These are phyloP conservation scores for Hymenochaete sp. DNA, from an alignment of 1,284 basidiomycete genomes.

Conservation along the genomic window DNA sequence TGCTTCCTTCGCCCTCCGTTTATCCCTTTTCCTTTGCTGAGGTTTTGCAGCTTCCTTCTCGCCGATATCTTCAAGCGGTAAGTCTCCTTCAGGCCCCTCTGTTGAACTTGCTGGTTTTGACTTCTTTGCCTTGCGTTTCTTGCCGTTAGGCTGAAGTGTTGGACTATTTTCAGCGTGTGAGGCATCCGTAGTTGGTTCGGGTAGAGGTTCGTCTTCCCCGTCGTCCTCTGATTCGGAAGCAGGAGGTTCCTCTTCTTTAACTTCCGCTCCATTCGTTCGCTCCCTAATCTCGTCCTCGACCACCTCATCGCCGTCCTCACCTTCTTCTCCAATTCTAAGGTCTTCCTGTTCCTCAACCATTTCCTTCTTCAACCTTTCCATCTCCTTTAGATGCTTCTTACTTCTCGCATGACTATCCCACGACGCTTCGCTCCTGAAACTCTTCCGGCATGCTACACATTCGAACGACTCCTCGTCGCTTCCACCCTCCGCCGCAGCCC, in stretches of 20 bases:
- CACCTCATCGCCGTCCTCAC: slow-evolving; percentile 13
- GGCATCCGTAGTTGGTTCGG: not conserved
- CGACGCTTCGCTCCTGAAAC: slow-evolving; percentile 85
- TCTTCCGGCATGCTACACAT: slow-evolving; percentile 92
- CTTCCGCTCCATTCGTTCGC: slow-evolving; percentile 16
- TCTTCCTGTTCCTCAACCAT: slow-evolving; percentile 75
- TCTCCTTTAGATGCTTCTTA: slow-evolving; percentile 88
- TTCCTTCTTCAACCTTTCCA: slow-evolving; percentile 63
- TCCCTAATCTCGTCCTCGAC: slow-evolving; percentile 11
- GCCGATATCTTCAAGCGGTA: not conserved
- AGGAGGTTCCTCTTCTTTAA: slow-evolving; percentile 17
- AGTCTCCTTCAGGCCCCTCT: not conserved
- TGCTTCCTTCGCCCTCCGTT: slow-evolving; percentile 67
- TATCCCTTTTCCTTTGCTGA: slow-evolving; percentile 72
- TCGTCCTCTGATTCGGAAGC: not conserved
- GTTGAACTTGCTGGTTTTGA: not conserved
- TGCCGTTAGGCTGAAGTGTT: too few relatives aligned
- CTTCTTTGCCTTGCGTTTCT: too few relatives aligned
- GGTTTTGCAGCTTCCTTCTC: slow-evolving; percentile 19
- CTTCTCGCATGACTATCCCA: slow-evolving; percentile 97
- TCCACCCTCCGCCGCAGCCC: slow-evolving; percentile 53
- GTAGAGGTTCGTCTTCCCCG: not conserved
- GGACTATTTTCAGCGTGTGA: not conserved
- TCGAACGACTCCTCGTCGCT: slow-evolving; percentile 72
- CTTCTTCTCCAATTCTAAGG: slow-evolving; percentile 35